Base-by-base conservation (phyloP, 73 alveolate species). In the Paramecium pentaurelia region DNA sequence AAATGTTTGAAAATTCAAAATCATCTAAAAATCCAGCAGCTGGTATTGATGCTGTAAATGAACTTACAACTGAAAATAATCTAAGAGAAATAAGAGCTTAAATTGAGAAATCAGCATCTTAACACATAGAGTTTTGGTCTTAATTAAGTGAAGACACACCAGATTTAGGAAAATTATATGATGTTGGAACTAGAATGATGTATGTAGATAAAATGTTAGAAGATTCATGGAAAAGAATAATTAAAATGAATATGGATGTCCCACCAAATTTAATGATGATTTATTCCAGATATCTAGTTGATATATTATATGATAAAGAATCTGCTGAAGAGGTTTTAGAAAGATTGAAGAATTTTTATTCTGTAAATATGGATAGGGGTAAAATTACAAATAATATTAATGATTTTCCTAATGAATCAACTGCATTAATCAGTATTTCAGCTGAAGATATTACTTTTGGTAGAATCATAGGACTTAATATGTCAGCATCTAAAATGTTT, bases 391-490 rank as follows among this genome's bases (percentile, higher is more conserved):
- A 71, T 71, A 89, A 89, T 30, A 89, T 89, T 20, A 89, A 89
- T 71, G 94, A 89, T 47, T 89, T 89, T 30, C 88, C 86, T 60
- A 89, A 89, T 71, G 94, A 89, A 54, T 89, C 94, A 2, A 89
- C 94, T 32, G 86, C 92, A n/a, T 30, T 89, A 8, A 89, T 89
- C 45, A 71, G 92, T 64, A 83, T 89, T 14, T 89, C 94, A 27
- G 94, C 94, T 27, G 94, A 89, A 73, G 94, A 89, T 71, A 88
- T 54, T 2, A 32, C 94, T 0, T 89, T 89, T 71, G 94, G 89
- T 7, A 89, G 94, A 89, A 89, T 89, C 16, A 32, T 83, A 40
- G 94, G 92, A 10, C 45, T 89, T 8, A 89, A 89, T 71, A 71
- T 71, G 91, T 71, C 90, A 16, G 94, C 94, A 38, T 77, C 94